Conservation (phyloP, 768 basidiomycete species). For the Russula virescens region DNA sequence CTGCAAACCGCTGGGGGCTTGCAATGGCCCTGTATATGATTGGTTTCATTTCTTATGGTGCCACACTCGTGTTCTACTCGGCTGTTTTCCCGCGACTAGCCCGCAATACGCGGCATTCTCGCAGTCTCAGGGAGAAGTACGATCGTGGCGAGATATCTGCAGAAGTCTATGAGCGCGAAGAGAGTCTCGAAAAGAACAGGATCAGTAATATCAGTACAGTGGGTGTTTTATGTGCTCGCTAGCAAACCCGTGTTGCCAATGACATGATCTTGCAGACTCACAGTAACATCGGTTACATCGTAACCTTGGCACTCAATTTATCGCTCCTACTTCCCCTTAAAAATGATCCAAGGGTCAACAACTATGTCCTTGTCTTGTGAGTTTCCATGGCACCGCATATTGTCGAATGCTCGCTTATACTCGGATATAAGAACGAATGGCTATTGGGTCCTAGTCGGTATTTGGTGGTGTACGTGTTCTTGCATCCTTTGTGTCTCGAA, state of each 20-base stretch:
- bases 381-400: constrained; percentile 19
- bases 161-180: constrained; percentile 66
- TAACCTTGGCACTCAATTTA: constrained; percentile 58
- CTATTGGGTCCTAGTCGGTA: constrained; percentile 73
- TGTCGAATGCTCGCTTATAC: neutral
- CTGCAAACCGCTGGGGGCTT: constrained; percentile 60
- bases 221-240: constrained; percentile 18
- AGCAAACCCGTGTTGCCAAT: no score
- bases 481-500: neutral
- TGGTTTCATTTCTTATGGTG: constrained; percentile 73
- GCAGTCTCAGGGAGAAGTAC: constrained; percentile 47
- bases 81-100: constrained; percentile 78
- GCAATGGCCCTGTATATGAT: constrained; percentile 79
- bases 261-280: constrained; percentile 44
- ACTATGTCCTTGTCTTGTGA: constrained; percentile 67
- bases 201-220: constrained; percentile 84
- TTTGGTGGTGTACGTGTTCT: constrained; percentile 76
- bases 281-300: constrained; percentile 71
- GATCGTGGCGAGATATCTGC: constrained; percentile 52
- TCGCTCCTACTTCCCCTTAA: constrained; percentile 60
- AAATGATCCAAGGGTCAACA: constrained; percentile 58
- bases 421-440: constrained; percentile 47
- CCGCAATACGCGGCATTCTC: constrained; percentile 63
- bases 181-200: constrained; percentile 76
- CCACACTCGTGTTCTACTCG: constrained; percentile 75